Conservation (phyloP, 2,329 filamentous ascomycete species). For the Microascus cirrosus region DNA sequence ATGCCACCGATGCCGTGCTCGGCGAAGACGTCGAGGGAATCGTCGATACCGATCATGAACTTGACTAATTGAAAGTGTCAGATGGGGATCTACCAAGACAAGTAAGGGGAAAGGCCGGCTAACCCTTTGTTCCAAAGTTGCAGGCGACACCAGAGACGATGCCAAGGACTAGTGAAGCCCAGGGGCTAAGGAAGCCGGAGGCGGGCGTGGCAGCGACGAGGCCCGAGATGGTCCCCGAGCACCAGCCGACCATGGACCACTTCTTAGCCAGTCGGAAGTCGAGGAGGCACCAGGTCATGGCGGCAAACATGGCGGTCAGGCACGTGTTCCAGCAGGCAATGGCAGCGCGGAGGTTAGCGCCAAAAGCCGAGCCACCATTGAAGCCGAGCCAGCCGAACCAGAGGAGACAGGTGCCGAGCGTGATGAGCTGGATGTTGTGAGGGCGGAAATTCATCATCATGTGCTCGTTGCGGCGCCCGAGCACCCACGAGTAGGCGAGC, state of each 20-base stretch:
- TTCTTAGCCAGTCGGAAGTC: constrained; percentile 91
- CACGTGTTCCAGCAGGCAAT: constrained; percentile 99
- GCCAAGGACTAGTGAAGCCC: constrained; percentile 56
- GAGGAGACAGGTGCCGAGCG: constrained; percentile 86
- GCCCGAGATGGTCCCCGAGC: constrained; percentile 59
- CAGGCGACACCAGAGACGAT: constrained; percentile 53
- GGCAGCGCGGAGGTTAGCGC: constrained; percentile 83
- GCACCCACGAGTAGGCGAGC: constrained; percentile 88
- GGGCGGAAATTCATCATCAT: constrained; percentile 99
- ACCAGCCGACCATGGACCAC: constrained; percentile 75
- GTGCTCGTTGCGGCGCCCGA: constrained; percentile 92
- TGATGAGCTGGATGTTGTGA: constrained; percentile 96
- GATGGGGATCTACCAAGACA: not conserved
- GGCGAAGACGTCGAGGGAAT: constrained; percentile 61
- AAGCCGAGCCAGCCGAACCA: constrained; percentile 99
- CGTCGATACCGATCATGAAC: constrained; percentile 53
- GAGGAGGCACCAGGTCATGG: constrained; percentile 88
- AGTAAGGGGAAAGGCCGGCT: constrained; percentile 7
- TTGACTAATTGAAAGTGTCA: constrained; percentile 29
- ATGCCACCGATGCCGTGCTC: constrained; percentile 62
- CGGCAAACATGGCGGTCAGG: constrained; percentile 81
- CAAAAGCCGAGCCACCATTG: constrained; percentile 92
- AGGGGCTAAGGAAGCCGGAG: constrained; percentile 56
- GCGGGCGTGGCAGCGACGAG: constrained; percentile 61
- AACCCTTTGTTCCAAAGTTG: constrained; percentile 56